Percentiles rank a stretch among this genome's conserved stretches.
phyloP scores from a whole-genome alignment of 2,329 filamentous ascomycete species.

The Fusarium sublunatum region DNA sequence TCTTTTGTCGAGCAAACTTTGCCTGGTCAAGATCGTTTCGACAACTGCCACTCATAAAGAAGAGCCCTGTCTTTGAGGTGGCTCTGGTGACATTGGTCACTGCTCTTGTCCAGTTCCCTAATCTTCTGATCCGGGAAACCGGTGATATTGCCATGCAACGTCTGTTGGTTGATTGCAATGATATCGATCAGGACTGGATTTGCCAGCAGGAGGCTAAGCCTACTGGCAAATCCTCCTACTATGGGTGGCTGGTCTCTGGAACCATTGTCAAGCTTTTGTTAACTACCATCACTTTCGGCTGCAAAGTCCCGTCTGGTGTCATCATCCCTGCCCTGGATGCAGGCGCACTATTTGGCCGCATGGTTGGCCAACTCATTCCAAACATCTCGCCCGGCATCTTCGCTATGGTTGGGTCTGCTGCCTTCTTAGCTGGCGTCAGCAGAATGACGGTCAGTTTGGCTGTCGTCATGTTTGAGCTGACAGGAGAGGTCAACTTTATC shows the following conservation, averaged over 20 bases:
- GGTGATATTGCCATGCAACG: constrained; percentile 35
- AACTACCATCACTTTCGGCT: constrained; percentile 33
- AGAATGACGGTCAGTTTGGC: constrained; percentile 36
- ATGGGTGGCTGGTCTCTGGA: constrained; percentile 23
- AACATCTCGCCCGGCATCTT: constrained; percentile 32
- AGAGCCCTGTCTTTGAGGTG: constrained; percentile 23
- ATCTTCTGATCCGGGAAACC: constrained; percentile 23
- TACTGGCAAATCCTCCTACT: constrained; percentile 17
- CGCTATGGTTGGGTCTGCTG: constrained; percentile 33
- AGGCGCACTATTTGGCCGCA: constrained; percentile 24
- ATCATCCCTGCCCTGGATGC: constrained; percentile 32
- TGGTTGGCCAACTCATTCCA: constrained; percentile 17
- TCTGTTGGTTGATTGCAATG: constrained; percentile 26
- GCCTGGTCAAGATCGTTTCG: constrained; percentile 30
- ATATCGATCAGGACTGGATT: constrained; percentile 18
- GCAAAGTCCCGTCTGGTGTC: constrained; percentile 33
- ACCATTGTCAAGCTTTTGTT: constrained; percentile 28
- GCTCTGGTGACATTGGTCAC: constrained; percentile 14
- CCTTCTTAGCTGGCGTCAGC: constrained; percentile 31
- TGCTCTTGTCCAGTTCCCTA: constrained; percentile 17
- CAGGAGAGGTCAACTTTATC: constrained; percentile 34
- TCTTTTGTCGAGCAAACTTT: constrained; percentile 29
- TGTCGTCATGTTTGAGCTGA: constrained; percentile 35
- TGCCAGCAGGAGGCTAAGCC: constrained; percentile 26
- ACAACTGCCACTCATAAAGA: constrained; percentile 14